Conservation (phyloP, 2,329 filamentous ascomycete species). For the Colletotrichum magnum region DNA sequence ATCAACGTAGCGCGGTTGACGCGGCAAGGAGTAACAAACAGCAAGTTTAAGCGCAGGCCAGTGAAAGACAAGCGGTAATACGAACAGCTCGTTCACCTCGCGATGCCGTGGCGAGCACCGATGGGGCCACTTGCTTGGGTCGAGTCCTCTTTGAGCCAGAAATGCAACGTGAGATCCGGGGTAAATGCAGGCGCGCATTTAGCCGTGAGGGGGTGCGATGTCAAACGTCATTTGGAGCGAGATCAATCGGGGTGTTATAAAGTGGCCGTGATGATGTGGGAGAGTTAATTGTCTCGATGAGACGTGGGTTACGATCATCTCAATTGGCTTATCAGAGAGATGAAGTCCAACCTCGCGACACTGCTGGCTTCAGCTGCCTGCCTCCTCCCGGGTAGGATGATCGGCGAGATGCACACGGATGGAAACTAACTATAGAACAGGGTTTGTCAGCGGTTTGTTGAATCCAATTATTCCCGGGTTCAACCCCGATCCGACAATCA, state of each 20-base stretch:
- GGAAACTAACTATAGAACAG: neutral
- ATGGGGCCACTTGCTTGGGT: constrained; percentile 7
- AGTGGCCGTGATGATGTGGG: neutral
- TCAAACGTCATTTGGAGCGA: constrained; percentile 22
- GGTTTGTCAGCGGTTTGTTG: constrained; percentile 12
- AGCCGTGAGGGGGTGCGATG: constrained; percentile 35
- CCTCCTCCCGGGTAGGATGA: constrained; percentile 3
- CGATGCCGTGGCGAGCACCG: constrained; percentile 13
- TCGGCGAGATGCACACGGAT: neutral
- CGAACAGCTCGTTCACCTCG: constrained; percentile 10
- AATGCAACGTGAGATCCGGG: constrained; percentile 26
- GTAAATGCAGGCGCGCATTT: constrained; percentile 34
- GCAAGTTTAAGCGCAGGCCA: neutral
- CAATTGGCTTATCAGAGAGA: neutral
- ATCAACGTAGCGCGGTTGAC: no score
- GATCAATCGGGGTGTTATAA: constrained; percentile 1
- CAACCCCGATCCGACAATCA: constrained; percentile 39
- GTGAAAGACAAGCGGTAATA: constrained; percentile 1
- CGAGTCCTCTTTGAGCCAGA: constrained; percentile 8
- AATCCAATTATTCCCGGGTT: constrained; percentile 41
- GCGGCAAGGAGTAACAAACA: no score
- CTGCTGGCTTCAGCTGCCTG: neutral
- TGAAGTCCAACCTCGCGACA: neutral
- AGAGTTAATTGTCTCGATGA: no score
- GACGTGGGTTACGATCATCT: neutral